Evolutionary conservation across 2,329 filamentous ascomycete genomes (phyloP).

Genomic region (Chlorencoelia australis): DNA sequence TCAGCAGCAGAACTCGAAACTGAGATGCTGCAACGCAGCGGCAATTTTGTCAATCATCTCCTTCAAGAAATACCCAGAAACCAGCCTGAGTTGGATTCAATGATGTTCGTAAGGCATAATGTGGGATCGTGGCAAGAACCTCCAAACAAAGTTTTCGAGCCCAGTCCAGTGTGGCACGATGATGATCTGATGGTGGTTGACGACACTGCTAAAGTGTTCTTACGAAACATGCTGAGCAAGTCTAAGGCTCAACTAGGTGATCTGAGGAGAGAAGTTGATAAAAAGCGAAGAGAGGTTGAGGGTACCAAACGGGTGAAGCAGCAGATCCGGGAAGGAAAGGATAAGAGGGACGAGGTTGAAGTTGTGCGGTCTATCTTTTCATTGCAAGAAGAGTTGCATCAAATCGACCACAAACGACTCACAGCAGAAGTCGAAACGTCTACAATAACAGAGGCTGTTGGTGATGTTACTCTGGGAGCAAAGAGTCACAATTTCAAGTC

Average conservation of each 20-base stretch:
- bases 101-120: conserved; percentile 98
- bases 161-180: conserved; percentile 95
- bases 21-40: conserved; percentile 66
- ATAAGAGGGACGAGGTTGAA: conserved; percentile 81
- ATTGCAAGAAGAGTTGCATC: conserved; percentile 75
- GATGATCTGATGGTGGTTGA: conserved; percentile 80
- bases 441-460: conserved; percentile 83
- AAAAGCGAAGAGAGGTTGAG: conserved; percentile 79
- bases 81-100: conserved; percentile 78
- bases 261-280: conserved; percentile 72
- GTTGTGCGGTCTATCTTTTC: conserved; percentile 75
- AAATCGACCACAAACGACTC: conserved; percentile 71
- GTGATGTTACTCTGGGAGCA: conserved; percentile 84
- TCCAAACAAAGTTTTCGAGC: conserved; percentile 75
- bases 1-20: conserved; percentile 70
- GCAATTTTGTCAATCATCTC: conserved; percentile 61
- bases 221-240: conserved; percentile 85
- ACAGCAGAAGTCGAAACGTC: conserved; percentile 88
- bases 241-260: conserved; percentile 79
- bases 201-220: conserved; percentile 76
- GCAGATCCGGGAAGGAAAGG: conserved; percentile 68
- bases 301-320: conserved; percentile 63
- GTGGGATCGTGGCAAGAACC: conserved; percentile 75
- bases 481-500: conserved; percentile 96
- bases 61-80: conserved; percentile 78